These are phyloP conservation scores for Agastache rugosa DNA, from an alignment of 257 asterid genomes.

Conservation along the genomic window DNA sequence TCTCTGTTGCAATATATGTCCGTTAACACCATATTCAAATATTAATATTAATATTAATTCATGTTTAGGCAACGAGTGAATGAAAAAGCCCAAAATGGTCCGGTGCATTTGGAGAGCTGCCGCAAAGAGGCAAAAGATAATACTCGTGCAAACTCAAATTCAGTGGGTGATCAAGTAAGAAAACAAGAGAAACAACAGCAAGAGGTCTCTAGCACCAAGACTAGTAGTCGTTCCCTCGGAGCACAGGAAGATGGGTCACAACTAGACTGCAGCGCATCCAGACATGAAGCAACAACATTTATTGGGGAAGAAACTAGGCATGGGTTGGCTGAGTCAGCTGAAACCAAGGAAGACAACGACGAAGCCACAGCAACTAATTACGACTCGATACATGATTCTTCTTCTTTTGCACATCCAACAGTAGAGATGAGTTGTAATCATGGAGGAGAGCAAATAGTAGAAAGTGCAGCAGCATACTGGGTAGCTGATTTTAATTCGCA, in stretches of 20 bases:
- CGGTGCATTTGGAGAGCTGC: slow-evolving; percentile 16
- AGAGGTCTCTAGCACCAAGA: slow-evolving; percentile 26
- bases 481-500: slow-evolving; percentile 51
- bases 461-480: slow-evolving; percentile 48
- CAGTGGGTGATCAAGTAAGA: slow-evolving; percentile 1
- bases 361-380: background rate
- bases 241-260: slow-evolving; percentile 15
- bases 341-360: slow-evolving; percentile 23
- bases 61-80: slow-evolving; percentile 52
- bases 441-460: slow-evolving; percentile 43
- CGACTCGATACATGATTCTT: background rate
- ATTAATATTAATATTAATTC: no score
- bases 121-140: slow-evolving; percentile 36
- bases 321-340: background rate
- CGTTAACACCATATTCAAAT: background rate
- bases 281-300: slow-evolving; percentile 7
- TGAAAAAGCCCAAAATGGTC: slow-evolving; percentile 34
- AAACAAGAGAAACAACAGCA: slow-evolving; percentile 32
- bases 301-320: slow-evolving; percentile 24
- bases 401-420: background rate
- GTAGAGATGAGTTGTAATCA: slow-evolving; percentile 15
- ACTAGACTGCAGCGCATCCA: slow-evolving; percentile 22
- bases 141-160: slow-evolving; percentile 20
- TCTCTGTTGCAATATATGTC: background rate
- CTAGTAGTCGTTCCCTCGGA: background rate